Evolutionary conservation across 306 rosid species (phyloP).

Genomic region (Castanospermum australe): DNA sequence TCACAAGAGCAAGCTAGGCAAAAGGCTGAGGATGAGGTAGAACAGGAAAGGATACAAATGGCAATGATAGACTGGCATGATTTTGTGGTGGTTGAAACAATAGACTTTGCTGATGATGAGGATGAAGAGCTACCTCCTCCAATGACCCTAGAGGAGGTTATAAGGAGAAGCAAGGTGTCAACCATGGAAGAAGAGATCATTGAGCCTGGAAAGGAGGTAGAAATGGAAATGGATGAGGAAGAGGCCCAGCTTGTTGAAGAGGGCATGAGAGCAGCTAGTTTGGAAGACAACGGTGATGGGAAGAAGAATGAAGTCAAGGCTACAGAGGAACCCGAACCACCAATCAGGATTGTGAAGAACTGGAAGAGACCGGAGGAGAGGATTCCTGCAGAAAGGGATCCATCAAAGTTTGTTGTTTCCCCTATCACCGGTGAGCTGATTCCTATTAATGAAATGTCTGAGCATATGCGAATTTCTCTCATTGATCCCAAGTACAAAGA

Average conservation of each 20-base stretch:
- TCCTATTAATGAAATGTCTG: slow-evolving; percentile 91
- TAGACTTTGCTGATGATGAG: slow-evolving; percentile 96
- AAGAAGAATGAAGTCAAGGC: slow-evolving; percentile 57
- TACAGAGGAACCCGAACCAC: slow-evolving; percentile 76
- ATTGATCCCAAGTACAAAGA: slow-evolving; percentile 97
- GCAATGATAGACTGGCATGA: slow-evolving; percentile 99
- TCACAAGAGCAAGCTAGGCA: slow-evolving; percentile 97
- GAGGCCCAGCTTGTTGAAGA: slow-evolving; percentile 95
- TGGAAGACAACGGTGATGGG: slow-evolving; percentile 68
- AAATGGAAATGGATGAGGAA: slow-evolving; percentile 99
- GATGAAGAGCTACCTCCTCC: slow-evolving; percentile 94
- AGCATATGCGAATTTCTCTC: slow-evolving; percentile 94
- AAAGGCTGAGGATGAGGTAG: slow-evolving; percentile 91
- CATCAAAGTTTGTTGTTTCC: slow-evolving; percentile 81
- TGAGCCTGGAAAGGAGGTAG: slow-evolving; percentile 91
- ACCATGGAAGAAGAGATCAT: slow-evolving; percentile 68
- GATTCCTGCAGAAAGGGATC: slow-evolving; percentile 78
- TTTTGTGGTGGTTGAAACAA: slow-evolving; percentile 92
- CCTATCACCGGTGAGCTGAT: slow-evolving; percentile 92
- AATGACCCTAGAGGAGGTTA: slow-evolving; percentile 92
- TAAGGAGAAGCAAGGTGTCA: slow-evolving; percentile 83
- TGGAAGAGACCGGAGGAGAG: slow-evolving; percentile 99
- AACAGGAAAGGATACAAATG: slow-evolving; percentile 91
- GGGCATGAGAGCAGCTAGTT: slow-evolving; percentile 76
- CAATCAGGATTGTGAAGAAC: slow-evolving; percentile 94